Conservation (phyloP, 441 rosid genomes). For the Pelargonium myrrhifolium region DNA sequence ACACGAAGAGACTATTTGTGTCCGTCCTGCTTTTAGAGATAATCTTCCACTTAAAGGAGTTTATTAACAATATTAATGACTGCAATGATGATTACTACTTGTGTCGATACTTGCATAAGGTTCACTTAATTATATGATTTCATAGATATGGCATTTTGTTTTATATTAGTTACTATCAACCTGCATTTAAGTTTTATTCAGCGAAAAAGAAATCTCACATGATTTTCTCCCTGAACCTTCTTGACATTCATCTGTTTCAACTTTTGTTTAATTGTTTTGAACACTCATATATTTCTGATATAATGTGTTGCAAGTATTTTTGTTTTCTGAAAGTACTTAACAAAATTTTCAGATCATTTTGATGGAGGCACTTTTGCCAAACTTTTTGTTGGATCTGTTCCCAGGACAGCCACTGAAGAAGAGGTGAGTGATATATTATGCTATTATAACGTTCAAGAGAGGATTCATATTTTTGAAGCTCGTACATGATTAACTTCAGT, state of each 20-base stretch:
- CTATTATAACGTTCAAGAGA: neutral
- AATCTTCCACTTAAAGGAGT: neutral
- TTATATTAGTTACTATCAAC: neutral
- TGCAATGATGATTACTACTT: neutral
- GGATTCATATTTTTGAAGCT: neutral
- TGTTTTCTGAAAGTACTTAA: neutral
- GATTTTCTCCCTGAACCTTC: neutral
- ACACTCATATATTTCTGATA: conserved; percentile 4
- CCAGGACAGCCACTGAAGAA: conserved; percentile 73
- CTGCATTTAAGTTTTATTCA: too few species aligned
- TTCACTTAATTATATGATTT: neutral
- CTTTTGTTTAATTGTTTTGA: neutral
- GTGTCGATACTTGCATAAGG: neutral
- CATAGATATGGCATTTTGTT: neutral
- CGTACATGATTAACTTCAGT: neutral
- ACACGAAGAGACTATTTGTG: neutral
- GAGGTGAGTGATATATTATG: conserved; percentile 54
- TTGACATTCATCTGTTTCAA: neutral
- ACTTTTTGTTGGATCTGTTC: conserved; percentile 98
- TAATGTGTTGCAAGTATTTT: neutral
- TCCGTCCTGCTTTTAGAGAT: neutral
- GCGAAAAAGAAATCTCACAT: neutral
- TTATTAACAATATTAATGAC: neutral
- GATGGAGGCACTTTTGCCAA: conserved; percentile 65
- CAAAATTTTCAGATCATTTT: conserved; percentile 33